Evolutionary conservation across 805 yeast genomes (phyloP), one percentile per base, ranked within the genome.

Genomic region (Kregervanrija delftensis): DNA sequence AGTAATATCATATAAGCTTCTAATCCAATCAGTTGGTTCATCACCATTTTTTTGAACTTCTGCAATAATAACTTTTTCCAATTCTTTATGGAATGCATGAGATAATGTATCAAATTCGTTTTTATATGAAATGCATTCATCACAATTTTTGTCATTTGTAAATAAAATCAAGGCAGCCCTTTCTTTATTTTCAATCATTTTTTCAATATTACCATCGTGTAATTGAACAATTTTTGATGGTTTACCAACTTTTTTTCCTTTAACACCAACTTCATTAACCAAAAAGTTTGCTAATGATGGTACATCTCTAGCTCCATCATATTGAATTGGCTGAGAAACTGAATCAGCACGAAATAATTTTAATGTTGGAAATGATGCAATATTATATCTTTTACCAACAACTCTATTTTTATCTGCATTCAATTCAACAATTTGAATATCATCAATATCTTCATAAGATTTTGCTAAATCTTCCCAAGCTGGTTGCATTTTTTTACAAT

Each of bases 301-400:
- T 13, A 72, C 52, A 35, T 71, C 74, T 52, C 90, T 70, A 33
- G 57, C 56, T 1, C 88, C 85, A 33, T 69, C 68, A 49, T 69
- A 85, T 45, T 73, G 80, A 31, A 74, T 59, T n/a, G 84, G 78
- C 34, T 73, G 63, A 14, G 66, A 60, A 3, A 56, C 57, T 36
- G 66, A 65, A 13, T 76, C 74, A 33, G 80, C 77, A 37, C 67
- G 67, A 53, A 84, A 76, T 49, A 83, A 63, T 51, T 71, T 71
- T 43, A 86, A 58, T 35, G 81, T 76, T 4, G 96, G 96, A 56
- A 69, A 86, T 11, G 86, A 85, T 33, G 75, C 66, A 35, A 77
- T 61, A n/a, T 71, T 69, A 59, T 71, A 79, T 53, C 71, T 67
- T 45, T 67, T 68, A 28, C 76, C 68, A 61, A 76, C 66, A 47